phyloP scores from a whole-genome alignment of 257 asterid genomes.

The Capsicum chinense region DNA sequence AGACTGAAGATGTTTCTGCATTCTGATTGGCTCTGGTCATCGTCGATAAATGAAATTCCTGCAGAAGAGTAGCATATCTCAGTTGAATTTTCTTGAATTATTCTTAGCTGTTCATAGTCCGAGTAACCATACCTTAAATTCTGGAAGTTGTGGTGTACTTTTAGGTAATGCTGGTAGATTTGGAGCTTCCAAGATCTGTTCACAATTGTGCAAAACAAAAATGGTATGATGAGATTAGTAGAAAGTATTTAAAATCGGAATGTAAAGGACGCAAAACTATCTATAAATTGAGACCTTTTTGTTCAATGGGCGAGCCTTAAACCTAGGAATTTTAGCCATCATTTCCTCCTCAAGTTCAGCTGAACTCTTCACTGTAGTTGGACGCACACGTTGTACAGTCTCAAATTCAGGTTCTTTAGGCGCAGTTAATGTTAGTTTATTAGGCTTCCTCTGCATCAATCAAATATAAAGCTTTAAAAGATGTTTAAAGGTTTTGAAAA shows the following conservation, averaged over 20 bases:
- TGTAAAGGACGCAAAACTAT: background rate
- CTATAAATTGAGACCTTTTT: constrained; percentile 58
- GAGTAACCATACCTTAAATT: constrained; percentile 66
- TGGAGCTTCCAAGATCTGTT: constrained; percentile 73
- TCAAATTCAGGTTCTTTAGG: constrained; percentile 93
- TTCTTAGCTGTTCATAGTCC: background rate
- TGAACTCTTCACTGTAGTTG: constrained; percentile 72
- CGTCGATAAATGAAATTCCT: constrained; percentile 95
- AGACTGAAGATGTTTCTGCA: constrained; percentile 71
- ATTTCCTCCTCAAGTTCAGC: constrained; percentile 93
- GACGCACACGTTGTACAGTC: constrained; percentile 84
- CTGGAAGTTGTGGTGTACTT: constrained; percentile 78
- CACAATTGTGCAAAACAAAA: constrained; percentile 17
- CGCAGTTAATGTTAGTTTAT: constrained; percentile 83
- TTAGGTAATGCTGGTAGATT: constrained; percentile 65
- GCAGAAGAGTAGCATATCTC: constrained; percentile 32
- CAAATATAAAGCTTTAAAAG: constrained; percentile 11
- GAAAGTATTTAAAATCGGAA: background rate
- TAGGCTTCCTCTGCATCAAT: constrained; percentile 52
- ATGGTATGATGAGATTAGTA: background rate
- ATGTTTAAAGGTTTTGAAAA: background rate
- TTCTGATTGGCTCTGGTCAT: constrained; percentile 80
- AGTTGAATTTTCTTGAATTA: background rate
- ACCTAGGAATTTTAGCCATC: constrained; percentile 93
- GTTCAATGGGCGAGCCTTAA: constrained; percentile 85